These are phyloP conservation scores for Fusarium sp. DNA, from an alignment of 2,329 filamentous ascomycete species.

Conservation along the genomic window DNA sequence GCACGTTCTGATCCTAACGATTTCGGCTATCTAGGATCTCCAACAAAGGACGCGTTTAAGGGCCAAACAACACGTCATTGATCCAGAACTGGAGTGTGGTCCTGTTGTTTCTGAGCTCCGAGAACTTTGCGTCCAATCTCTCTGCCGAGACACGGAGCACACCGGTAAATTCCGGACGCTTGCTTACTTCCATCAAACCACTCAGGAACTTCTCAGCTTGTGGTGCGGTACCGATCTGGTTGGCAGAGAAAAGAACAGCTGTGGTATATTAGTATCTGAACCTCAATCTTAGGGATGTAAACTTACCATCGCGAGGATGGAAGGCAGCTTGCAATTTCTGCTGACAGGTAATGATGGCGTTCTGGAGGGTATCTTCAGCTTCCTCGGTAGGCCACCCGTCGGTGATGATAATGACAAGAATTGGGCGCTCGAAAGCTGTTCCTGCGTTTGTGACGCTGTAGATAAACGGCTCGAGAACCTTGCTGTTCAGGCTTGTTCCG, in stretches of 20 bases:
- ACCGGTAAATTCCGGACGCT: neutral
- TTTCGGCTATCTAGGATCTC: neutral
- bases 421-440: neutral
- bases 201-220: neutral
- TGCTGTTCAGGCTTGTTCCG: neutral
- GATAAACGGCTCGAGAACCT: neutral
- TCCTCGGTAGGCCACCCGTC: neutral
- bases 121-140: neutral
- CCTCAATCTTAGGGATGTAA: accelerated
- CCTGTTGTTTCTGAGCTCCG: neutral
- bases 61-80: neutral
- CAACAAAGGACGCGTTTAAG: neutral
- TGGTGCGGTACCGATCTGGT: neutral
- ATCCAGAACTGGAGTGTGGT: neutral
- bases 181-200: neutral
- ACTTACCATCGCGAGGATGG: neutral
- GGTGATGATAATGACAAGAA: neutral
- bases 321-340: neutral
- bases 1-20: neutral
- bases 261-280: neutral
- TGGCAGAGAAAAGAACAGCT: neutral
- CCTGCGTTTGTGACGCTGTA: neutral
- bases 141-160: conserved; percentile 1
- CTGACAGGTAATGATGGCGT: neutral
- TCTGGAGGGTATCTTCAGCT: neutral